Evolutionary conservation across 73 alveolate genomes (phyloP).

Genomic region (Tetrahymena thermophila): DNA sequence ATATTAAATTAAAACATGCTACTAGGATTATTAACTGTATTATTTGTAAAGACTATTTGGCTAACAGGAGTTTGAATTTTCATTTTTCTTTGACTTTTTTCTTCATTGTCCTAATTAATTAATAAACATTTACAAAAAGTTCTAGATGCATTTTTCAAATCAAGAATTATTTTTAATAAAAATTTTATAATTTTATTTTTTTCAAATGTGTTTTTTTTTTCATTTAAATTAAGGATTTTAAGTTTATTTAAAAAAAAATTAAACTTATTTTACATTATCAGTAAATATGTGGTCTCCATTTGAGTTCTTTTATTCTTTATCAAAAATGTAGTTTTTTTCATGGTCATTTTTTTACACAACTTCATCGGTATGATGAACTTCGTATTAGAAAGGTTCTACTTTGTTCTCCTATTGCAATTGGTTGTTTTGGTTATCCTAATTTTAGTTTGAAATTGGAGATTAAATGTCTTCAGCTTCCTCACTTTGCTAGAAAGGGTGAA

Average conservation of each 20-base stretch:
- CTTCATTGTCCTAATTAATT: not conserved
- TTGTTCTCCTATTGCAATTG: not conserved
- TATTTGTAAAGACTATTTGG: not conserved
- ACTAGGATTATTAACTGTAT: not conserved
- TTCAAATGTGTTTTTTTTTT: no score
- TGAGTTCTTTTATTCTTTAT: not conserved
- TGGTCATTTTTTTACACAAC: not conserved
- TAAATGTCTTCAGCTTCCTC: not conserved
- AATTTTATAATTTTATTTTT: not conserved
- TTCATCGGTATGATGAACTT: not conserved
- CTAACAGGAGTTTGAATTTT: not conserved
- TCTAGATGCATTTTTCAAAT: no score
- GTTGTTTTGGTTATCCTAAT: not conserved
- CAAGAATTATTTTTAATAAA: not conserved
- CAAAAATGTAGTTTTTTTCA: not conserved
- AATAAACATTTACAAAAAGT: no score
- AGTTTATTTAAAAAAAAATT: not conserved
- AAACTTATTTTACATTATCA: not conserved
- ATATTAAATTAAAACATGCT: not conserved
- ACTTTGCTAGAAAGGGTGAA: not conserved
- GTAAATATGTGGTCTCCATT: not conserved
- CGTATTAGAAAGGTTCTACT: not conserved
- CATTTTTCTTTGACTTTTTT: not conserved
- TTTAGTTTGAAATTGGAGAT: not conserved
- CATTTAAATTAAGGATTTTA: not conserved